Percentiles rank a stretch among this genome's conserved stretches.
Evolutionary conservation across 345 rosid species (phyloP).

Genomic region (Dipteronia dyeriana): DNA sequence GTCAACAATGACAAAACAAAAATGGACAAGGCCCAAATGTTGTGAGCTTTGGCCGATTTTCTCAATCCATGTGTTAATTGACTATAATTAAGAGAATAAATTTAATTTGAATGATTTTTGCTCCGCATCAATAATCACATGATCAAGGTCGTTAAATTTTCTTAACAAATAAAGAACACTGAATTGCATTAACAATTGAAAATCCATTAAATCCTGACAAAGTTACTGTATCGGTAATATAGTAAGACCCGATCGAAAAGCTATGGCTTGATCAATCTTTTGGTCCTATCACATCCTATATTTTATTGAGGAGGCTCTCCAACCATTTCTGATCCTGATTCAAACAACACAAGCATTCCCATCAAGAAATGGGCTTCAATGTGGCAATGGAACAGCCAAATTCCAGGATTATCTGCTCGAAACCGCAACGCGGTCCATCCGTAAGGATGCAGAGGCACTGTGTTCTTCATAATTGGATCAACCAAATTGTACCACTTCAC

Average conservation of each 20-base stretch:
- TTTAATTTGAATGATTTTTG: no score
- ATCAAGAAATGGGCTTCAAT: slow-evolving; percentile 38
- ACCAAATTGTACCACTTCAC: slow-evolving; percentile 21
- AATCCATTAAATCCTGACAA: no score
- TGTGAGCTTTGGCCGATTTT: no score
- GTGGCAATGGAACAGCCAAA: slow-evolving; percentile 47
- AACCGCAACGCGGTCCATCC: slow-evolving; percentile 43
- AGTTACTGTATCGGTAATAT: no score
- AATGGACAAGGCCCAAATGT: no score
- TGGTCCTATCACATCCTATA: slow-evolving; percentile 21
- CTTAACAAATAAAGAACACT: no score
- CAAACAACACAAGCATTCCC: slow-evolving; percentile 40
- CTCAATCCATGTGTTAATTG: no score
- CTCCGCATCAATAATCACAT: no score
- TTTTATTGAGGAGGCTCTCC: slow-evolving; percentile 13
- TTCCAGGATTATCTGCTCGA: slow-evolving; percentile 37
- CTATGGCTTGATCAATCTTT: slow-evolving; percentile 10
- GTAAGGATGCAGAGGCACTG: slow-evolving; percentile 31
- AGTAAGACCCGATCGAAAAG: background rate
- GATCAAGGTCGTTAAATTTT: no score
- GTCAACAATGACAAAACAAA: no score
- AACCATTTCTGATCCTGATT: slow-evolving; percentile 23
- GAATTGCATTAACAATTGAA: no score
- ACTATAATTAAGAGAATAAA: no score
- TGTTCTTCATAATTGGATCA: slow-evolving; percentile 33